Percentiles rank a stretch among this genome's conserved stretches.
Evolutionary conservation across 2,329 filamentous ascomycete genomes (phyloP).

Genomic region (Fusarium luffae): DNA sequence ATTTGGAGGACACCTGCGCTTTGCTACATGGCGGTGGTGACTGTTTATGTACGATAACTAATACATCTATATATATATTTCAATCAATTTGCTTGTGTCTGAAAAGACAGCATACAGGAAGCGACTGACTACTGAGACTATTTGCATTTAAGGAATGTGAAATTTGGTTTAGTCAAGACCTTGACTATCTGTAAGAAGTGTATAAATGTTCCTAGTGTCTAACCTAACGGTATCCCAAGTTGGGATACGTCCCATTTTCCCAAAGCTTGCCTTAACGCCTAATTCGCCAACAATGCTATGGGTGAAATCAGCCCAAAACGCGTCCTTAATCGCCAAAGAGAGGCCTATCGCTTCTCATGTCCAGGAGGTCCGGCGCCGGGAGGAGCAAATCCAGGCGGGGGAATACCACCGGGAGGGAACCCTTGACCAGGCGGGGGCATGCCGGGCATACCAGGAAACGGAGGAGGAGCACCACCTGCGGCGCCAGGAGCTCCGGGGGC

Average conservation of each 20-base stretch:
- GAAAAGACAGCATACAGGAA: constrained; percentile 13
- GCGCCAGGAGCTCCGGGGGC: constrained; percentile 49
- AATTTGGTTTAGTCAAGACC: neutral
- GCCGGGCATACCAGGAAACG: constrained; percentile 51
- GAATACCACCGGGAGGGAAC: constrained; percentile 53
- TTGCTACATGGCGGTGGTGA: constrained; percentile 21
- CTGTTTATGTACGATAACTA: constrained; percentile 38
- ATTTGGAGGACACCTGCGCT: constrained; percentile 29
- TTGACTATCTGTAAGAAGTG: neutral
- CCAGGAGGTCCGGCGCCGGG: constrained; percentile 52
- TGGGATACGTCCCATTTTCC: constrained; percentile 21
- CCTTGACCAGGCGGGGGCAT: constrained; percentile 57
- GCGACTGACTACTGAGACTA: neutral
- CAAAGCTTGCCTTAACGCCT: constrained; percentile 48
- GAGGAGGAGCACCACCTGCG: constrained; percentile 44
- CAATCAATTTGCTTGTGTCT: constrained; percentile 22
- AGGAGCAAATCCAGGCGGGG: constrained; percentile 51
- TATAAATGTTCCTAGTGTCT: constrained; percentile 4
- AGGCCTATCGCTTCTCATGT: constrained; percentile 53
- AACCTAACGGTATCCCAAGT: constrained; percentile 8
- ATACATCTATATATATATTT: constrained; percentile 9
- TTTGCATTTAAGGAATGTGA: neutral
- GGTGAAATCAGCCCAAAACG: constrained; percentile 34
- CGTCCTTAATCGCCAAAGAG: constrained; percentile 1
- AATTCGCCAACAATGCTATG: constrained; percentile 47